Evolutionary conservation across 2,329 filamentous ascomycete species (phyloP).

Genomic region (Cercospora sp.): DNA sequence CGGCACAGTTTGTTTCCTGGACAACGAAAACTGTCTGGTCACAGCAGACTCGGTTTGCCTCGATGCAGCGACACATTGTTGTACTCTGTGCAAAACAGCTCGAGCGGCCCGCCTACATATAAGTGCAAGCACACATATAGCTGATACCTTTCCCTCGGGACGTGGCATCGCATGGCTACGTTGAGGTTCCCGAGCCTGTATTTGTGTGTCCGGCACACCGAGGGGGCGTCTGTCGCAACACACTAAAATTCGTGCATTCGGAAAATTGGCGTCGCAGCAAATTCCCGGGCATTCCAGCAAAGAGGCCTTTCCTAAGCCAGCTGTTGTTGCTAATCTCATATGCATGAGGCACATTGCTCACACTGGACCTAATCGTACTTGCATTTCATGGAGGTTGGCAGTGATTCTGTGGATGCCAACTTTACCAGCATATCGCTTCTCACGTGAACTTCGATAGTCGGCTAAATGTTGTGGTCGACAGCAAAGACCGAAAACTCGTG

Average conservation of each 20-base stretch:
- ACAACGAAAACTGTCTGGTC: background rate
- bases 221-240: background rate
- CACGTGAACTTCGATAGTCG: background rate
- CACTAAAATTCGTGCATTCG: background rate
- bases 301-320: background rate
- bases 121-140: conserved; percentile 1
- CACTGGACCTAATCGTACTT: background rate
- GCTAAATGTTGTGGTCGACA: background rate
- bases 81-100: background rate
- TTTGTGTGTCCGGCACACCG: background rate
- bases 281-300: background rate
- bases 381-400: background rate
- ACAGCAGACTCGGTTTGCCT: conserved; percentile 1
- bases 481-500: background rate
- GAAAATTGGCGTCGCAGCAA: background rate
- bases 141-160: background rate
- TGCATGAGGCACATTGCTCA: background rate
- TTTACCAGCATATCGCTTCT: background rate
- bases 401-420: background rate
- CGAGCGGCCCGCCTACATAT: conserved; percentile 1
- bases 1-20: background rate
- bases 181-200: background rate
- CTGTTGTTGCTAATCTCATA: background rate
- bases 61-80: conserved; percentile 3
- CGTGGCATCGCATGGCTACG: background rate